Evolutionary conservation across 805 yeast genomes (phyloP), one percentile per base, ranked within the genome.

Genomic region (Yamadazyma paraphyllophila): DNA sequence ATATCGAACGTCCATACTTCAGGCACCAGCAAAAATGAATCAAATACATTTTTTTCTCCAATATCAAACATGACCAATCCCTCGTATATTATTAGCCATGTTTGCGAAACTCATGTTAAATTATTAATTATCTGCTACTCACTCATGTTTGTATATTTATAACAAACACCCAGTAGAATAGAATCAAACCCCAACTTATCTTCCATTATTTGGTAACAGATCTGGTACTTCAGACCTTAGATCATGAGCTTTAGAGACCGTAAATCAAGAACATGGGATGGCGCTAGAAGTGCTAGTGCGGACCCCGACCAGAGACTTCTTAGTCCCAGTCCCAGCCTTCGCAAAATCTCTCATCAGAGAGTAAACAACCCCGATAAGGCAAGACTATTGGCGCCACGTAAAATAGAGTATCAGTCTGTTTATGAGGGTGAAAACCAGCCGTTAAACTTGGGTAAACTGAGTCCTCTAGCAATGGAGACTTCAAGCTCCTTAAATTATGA

Each of bases 281-380:
- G 40, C 9, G n/a, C 40, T 6, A 37, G 32, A 26, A 25, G 32
- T 32, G 15, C 36, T 31, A 32, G 36, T 12, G 25, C n/a, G 12
- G 43, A 24, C 30, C 12, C 25, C 6, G 44, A 30, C 7, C n/a
- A 27, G 7, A 43, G 56, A n/a, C 27, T 46, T 4, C 15, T 34
- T 1, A 60, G 65, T 45, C 65, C 64, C 3, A 49, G 59, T 10
- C 62, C 64, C n/a, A 56, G 62, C 35, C 13, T 59, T n/a, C 46
- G 65, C 16, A 56, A 54, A 27, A 61, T 62, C 15, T 58, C 63
- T 7, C 48, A 44, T 14, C 52, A 50, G 16, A 48, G 65, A 44
- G 64, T 62, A 9, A 54, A 52, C 31, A 49, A 48, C 30, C 41
- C 47, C 13, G 55, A 48, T 20, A 40, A 41, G n/a, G 25, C 36